Evolutionary conservation across 2,329 filamentous ascomycete species (phyloP), one percentile per base, ranked within the genome.

Genomic region (Fusarium circinatum): DNA sequence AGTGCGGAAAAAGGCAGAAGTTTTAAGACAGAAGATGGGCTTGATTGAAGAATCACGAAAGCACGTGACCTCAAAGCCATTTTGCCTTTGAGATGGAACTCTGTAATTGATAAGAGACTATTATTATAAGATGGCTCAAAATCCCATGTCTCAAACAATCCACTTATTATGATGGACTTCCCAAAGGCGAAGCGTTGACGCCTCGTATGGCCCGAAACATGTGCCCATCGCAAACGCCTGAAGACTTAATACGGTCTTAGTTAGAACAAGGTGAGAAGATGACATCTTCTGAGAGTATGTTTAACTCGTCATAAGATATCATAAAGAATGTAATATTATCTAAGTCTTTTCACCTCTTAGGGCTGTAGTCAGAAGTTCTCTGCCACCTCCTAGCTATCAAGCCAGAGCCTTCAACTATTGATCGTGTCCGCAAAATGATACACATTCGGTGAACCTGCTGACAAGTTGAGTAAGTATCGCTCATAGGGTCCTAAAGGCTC

Each of bases 401-500:
- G 39, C 41, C 36, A 48, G 24, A 38, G n/a, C n/a, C 32, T n/a
- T 42, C 17, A 28, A 59, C 36, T 64, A 34, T 63, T 64, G 34
- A 61, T 36, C 9, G 54, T 76, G 58, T 84, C 82, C 8, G 85
- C 84, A 73, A 82, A 86, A 24, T 83, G 79, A 65, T 80, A 84
- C 8, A 87, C 83, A 49, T 85, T 85, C 8, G 85, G 83, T 20
- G 75, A 78, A 2, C 86, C 86, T 0, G 82, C 83, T 24, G 85
- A 82, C 72, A 88, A 64, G 47, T 83, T 78, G 20, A 89, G 75
- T 22, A 89, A 68, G 67, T 86, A 84, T 52, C 84, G 79, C 78
- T 90, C 87, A 77, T 86, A 89, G 3, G 86, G 87, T 0, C 88
- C 88, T 8, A 90, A 74, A 9, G 82, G 85, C 75, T 89, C 88